Evolutionary conservation across 1,284 basidiomycete genomes (phyloP), one percentile per base, ranked within the genome.

Genomic region (Fomitiporia mediterranea): DNA sequence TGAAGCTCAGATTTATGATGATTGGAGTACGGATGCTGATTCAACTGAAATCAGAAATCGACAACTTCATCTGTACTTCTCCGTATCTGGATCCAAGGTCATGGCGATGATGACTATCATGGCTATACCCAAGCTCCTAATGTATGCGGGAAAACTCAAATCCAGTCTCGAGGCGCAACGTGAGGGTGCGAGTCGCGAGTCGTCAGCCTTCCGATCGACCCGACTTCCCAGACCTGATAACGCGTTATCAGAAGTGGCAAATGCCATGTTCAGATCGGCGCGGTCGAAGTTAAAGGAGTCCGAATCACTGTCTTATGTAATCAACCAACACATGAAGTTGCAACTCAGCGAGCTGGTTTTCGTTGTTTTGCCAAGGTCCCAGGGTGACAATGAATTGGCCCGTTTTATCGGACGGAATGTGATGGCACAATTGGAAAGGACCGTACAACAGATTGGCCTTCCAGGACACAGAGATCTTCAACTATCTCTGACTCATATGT

Each of bases 231-330:
- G 81, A 63, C 86, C 87, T 4, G 84, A 85, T 61, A 88, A 89
- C 66, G 80, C 89, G 3, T 75, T 92, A 2, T 90, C 90, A 1
- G 83, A 88, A 7, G 87, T 94, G 34, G 89, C 91, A 0, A 83
- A 89, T 54, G 89, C 89, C 13, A 89, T 94, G 79, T 70, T 94
- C 34, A 77, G 83, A 53, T 86, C 88, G 0, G 88, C 90, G 25
- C 75, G 83, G 52, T 81, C 74, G 51, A 79, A 80, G 42, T 78
- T 87, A 66, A 82, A 80, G 62, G 86, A 88, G 69, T 74, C 77
- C 15, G 86, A 84, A 51, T 69, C 73, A 8, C 69, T 87, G 8
- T 77, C 79, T 3, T 84, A 85, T 62, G 70, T 79, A 25, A 81
- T 91, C 57, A 74, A 74, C 43, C 89, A 92, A 65, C 77, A 83